Percentiles rank a stretch among this genome's conserved stretches.
Evolutionary conservation across 2,329 filamentous ascomycete species (phyloP).

Genomic region (Lasiodiplodia theobromae): DNA sequence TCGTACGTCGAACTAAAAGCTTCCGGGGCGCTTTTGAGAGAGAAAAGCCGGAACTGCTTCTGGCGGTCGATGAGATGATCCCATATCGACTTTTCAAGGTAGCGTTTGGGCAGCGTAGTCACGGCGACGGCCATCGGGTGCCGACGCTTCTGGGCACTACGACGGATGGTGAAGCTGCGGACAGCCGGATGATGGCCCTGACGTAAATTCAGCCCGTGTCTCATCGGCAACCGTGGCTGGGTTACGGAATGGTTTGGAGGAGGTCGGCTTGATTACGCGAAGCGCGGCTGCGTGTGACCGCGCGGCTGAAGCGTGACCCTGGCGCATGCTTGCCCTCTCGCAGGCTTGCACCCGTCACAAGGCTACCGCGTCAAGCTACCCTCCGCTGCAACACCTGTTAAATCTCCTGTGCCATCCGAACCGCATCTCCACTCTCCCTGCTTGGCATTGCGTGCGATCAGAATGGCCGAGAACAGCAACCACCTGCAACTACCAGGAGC

Average conservation of each 20-base stretch:
- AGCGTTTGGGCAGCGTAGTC: constrained; percentile 30
- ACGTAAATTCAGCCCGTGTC: constrained; percentile 4
- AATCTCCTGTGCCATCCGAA: neutral
- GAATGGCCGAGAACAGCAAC: constrained; percentile 23
- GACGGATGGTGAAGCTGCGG: neutral
- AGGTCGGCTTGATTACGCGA: constrained; percentile 18
- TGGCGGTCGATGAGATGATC: constrained; percentile 30
- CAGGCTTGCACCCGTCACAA: constrained; percentile 20
- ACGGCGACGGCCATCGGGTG: constrained; percentile 13
- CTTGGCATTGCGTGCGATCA: constrained; percentile 8
- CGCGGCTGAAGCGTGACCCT: constrained; percentile 28
- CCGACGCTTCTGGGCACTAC: neutral
- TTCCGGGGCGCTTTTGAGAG: constrained; percentile 32
- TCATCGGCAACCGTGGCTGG: constrained; percentile 5
- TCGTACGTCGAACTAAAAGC: constrained; percentile 35
- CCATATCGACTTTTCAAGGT: constrained; percentile 30
- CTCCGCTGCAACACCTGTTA: neutral
- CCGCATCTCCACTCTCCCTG: neutral
- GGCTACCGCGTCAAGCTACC: constrained; percentile 5
- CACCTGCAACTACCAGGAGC: neutral
- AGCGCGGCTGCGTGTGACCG: constrained; percentile 28
- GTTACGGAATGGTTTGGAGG: neutral
- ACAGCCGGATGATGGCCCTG: constrained; percentile 1
- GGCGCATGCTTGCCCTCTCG: constrained; percentile 16
- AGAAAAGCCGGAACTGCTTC: constrained; percentile 34